Evolutionary conservation across 495 filamentous ascomycete species (phyloP).

Genomic region (Saxispiralis lemnorum): DNA sequence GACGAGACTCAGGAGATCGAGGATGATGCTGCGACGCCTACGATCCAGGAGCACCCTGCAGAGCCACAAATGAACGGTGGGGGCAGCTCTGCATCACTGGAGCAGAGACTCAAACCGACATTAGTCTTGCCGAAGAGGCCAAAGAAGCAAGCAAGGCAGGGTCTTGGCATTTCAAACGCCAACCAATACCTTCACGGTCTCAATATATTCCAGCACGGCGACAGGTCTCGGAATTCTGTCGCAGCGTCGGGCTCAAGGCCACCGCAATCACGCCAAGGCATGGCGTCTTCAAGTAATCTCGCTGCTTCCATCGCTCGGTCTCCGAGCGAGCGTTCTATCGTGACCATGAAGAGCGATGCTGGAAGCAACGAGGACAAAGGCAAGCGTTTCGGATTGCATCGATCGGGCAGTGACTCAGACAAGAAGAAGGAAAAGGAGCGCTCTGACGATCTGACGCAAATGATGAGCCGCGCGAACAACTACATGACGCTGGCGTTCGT

Average conservation of each 20-base stretch:
- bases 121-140: slow-evolving; percentile 43
- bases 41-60: neutral
- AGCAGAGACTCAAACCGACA: slow-evolving; percentile 63
- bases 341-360: slow-evolving; percentile 23
- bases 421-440: slow-evolving; percentile 35
- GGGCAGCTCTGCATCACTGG: slow-evolving; percentile 50
- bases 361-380: slow-evolving; percentile 26
- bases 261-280: slow-evolving; percentile 1
- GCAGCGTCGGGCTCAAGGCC: neutral
- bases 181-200: slow-evolving; percentile 2
- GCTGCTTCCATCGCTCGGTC: slow-evolving; percentile 19
- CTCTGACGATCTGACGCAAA: slow-evolving; percentile 89
- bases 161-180: slow-evolving; percentile 18
- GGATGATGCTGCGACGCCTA: slow-evolving; percentile 1
- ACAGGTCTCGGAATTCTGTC: neutral
- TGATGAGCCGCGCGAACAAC: slow-evolving; percentile 87
- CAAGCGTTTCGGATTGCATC: slow-evolving; percentile 38
- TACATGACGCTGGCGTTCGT: slow-evolving; percentile 96
- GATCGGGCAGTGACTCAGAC: slow-evolving; percentile 28
- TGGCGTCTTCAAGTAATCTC: slow-evolving; percentile 8
- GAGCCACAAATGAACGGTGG: slow-evolving; percentile 17
- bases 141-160: slow-evolving; percentile 9
- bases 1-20: slow-evolving; percentile 25
- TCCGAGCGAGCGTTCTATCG: slow-evolving; percentile 31
- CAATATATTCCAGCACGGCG: slow-evolving; percentile 10